Percentiles rank a stretch among this genome's conserved stretches.
Evolutionary conservation across 805 yeast genomes (phyloP).

Genomic region (Metschnikowia arizonensis): DNA sequence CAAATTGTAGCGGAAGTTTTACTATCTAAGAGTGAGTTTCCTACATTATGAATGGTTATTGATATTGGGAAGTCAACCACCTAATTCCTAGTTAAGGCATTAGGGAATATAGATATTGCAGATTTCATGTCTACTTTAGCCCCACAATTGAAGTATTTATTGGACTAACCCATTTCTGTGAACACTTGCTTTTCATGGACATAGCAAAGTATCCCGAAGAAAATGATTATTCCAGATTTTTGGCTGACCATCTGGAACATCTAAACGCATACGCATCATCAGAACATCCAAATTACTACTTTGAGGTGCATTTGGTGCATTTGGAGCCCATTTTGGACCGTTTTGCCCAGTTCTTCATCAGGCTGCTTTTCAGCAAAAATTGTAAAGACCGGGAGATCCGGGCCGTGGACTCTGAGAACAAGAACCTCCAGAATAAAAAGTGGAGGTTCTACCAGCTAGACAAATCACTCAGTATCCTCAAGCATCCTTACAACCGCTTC

Average conservation of each 20-base stretch:
- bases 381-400: slow-evolving; percentile 89
- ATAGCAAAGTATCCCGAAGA: slow-evolving; percentile 72
- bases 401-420: slow-evolving; percentile 95
- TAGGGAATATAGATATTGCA: not conserved
- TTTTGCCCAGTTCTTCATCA: slow-evolving; percentile 86
- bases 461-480: slow-evolving; percentile 63
- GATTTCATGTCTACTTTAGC: not conserved
- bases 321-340: slow-evolving; percentile 87
- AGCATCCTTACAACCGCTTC: slow-evolving; percentile 83
- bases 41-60: no score
- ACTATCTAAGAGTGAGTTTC: no score
- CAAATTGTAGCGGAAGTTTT: no score
- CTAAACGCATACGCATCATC: slow-evolving; percentile 92
- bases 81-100: not conserved
- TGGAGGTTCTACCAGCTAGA: slow-evolving; percentile 90
- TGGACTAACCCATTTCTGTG: slow-evolving; percentile 56
- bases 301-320: slow-evolving; percentile 73
- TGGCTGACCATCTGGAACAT: slow-evolving; percentile 81
- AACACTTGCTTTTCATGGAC: slow-evolving; percentile 71
- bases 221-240: slow-evolving; percentile 66
- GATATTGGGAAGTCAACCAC: no score
- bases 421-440: slow-evolving; percentile 80
- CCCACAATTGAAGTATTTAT: not conserved
- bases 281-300: slow-evolving; percentile 85
- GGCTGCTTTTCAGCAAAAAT: slow-evolving; percentile 67